phyloP scores from a whole-genome alignment of 1,139 yeast genomes.

The Arxiozyma slooffiae region DNA sequence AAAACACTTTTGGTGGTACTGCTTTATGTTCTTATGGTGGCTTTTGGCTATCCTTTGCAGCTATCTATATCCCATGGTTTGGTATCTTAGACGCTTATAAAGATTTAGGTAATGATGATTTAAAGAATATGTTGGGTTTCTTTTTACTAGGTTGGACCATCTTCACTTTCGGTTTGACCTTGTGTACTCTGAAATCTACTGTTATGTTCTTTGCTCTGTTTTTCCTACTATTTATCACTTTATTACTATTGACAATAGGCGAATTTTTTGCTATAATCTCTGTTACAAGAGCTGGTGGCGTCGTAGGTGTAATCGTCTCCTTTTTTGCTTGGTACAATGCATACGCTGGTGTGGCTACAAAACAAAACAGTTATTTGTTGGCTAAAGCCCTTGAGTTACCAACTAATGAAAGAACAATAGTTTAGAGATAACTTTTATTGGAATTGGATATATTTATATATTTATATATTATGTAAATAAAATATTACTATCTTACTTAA shows the following conservation, averaged over 20 bases:
- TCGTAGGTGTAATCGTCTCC: slow-evolving; percentile 67
- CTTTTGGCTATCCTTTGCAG: slow-evolving; percentile 76
- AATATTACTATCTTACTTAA: too few relatives aligned
- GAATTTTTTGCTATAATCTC: slow-evolving; percentile 32
- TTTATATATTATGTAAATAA: too few relatives aligned
- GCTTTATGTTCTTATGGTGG: slow-evolving; percentile 79
- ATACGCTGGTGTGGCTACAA: slow-evolving; percentile 76
- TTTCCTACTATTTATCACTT: slow-evolving; percentile 54
- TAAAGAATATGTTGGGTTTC: slow-evolving; percentile 58
- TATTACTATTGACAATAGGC: slow-evolving; percentile 45
- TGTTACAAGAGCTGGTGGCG: slow-evolving; percentile 63
- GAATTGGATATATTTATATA: too few relatives aligned
- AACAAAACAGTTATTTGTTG: slow-evolving; percentile 57
- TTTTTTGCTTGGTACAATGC: slow-evolving; percentile 84
- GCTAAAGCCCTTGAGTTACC: slow-evolving; percentile 24
- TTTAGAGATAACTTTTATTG: too few relatives aligned
- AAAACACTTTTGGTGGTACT: slow-evolving; percentile 86
- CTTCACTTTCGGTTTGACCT: slow-evolving; percentile 57
- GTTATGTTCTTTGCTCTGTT: slow-evolving; percentile 64
- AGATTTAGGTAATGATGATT: slow-evolving; percentile 30
- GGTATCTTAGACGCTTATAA: slow-evolving; percentile 55
- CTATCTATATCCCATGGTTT: slow-evolving; percentile 61
- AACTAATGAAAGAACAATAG: slow-evolving; percentile 10
- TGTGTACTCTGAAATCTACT: slow-evolving; percentile 70
- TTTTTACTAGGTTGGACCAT: slow-evolving; percentile 71